phyloP scores from a whole-genome alignment of 73 alveolate genomes.

The Blepharisma japonicum region DNA sequence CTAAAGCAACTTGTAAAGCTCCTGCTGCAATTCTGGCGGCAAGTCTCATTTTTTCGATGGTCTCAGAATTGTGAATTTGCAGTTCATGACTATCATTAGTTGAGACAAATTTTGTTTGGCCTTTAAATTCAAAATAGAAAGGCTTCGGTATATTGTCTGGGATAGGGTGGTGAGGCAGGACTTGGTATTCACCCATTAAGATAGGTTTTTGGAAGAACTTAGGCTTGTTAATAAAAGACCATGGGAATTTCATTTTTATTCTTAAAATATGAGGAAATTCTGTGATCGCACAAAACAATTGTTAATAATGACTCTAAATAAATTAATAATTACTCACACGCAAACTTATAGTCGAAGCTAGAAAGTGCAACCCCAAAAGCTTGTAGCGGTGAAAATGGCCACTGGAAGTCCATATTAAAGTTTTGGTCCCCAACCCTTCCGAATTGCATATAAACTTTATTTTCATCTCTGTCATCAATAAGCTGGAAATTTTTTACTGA shows the following conservation, averaged over 20 bases:
- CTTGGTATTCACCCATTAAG: slow-evolving; percentile 24
- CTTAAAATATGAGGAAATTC: no score
- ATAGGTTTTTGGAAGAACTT: background rate
- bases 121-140: background rate
- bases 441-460: slow-evolving; percentile 66
- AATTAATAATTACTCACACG: slow-evolving; percentile 64
- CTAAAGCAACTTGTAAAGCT: slow-evolving; percentile 67
- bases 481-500: slow-evolving; percentile 83
- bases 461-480: slow-evolving; percentile 72
- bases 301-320: no score
- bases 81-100: slow-evolving; percentile 5
- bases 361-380: slow-evolving; percentile 80
- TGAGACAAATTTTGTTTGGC: slow-evolving; percentile 5
- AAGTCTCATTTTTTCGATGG: slow-evolving; percentile 55
- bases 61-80: slow-evolving; percentile 35
- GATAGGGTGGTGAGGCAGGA: slow-evolving; percentile 30
- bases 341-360: slow-evolving; percentile 80
- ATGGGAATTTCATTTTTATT: no score
- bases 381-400: slow-evolving; percentile 71
- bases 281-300: no score
- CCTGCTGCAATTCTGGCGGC: slow-evolving; percentile 84
- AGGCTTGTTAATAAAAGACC: no score
- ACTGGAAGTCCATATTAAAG: slow-evolving; percentile 79
- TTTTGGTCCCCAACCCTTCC: slow-evolving; percentile 80
- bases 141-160: slow-evolving; percentile 31